Evolutionary conservation across 148 eudicot species (phyloP).

Genomic region (Vaccinium corymbosum): DNA sequence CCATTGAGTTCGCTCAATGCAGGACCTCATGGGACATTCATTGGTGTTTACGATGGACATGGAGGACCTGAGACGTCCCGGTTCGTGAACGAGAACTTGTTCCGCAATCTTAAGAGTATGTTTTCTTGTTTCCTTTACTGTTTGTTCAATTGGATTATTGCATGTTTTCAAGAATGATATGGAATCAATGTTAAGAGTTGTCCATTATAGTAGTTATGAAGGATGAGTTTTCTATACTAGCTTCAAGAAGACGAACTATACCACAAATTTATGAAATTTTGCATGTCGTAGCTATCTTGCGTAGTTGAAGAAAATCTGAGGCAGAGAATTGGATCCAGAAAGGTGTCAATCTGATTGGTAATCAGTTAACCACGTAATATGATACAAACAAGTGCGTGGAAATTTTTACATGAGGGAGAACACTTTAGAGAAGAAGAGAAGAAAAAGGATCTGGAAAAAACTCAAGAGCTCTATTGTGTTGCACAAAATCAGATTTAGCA

Average conservation of each 20-base stretch:
- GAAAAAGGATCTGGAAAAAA: not conserved
- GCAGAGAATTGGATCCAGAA: not conserved
- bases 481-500: not conserved
- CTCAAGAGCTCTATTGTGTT: not conserved
- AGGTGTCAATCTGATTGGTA: not conserved
- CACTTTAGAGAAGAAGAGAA: not conserved
- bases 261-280: not conserved
- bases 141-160: not conserved
- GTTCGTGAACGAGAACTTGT: conserved; percentile 52
- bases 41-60: conserved; percentile 90
- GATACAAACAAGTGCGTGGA: not conserved
- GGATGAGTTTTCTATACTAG: not conserved
- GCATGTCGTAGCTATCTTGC: not conserved
- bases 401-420: not conserved
- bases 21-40: conserved; percentile 69
- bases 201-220: not conserved
- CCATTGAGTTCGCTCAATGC: conserved; percentile 41
- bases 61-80: conserved; percentile 73
- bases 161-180: not conserved
- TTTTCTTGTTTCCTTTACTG: not conserved
- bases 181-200: not conserved
- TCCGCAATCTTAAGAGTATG: conserved; percentile 66
- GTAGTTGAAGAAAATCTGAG: not conserved
- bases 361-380: not conserved
- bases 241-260: not conserved